Conservation (phyloP, 257 asterid genomes). For the Forsythia viridissima region DNA sequence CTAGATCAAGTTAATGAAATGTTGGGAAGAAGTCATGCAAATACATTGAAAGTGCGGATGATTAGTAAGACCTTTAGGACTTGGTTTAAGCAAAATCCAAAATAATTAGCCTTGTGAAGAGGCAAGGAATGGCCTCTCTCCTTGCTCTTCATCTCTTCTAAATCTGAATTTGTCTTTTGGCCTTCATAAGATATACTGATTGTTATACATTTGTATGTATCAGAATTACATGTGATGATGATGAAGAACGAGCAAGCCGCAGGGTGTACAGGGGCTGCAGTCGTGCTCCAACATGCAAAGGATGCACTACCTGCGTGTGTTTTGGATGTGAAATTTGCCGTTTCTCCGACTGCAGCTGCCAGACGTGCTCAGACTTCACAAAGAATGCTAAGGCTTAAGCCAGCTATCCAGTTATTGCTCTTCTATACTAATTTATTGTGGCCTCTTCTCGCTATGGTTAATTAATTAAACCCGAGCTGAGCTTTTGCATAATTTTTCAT, state of each 20-base stretch:
- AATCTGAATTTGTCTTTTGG: not conserved
- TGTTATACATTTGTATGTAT: not conserved
- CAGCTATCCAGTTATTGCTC: not conserved
- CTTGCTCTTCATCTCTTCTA: not conserved
- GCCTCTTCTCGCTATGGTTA: not conserved
- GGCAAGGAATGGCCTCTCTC: not conserved
- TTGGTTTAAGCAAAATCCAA: not conserved
- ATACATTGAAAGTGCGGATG: not conserved
- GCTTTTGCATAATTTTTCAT: not conserved
- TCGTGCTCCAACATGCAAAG: slow-evolving; percentile 53
- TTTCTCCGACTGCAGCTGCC: slow-evolving; percentile 55
- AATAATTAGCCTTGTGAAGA: too few relatives aligned
- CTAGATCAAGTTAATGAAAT: not conserved
- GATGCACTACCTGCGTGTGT: slow-evolving; percentile 61
- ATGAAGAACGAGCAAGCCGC: slow-evolving; percentile 60
- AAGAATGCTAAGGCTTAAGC: slow-evolving; percentile 36
- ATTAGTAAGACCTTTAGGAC: not conserved
- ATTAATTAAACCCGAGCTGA: not conserved
- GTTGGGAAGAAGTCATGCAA: not conserved
- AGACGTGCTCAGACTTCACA: slow-evolving; percentile 57
- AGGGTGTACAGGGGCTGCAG: slow-evolving; percentile 53
- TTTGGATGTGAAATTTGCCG: slow-evolving; percentile 57
- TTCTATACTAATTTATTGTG: not conserved
- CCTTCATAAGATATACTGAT: not conserved
- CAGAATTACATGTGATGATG: slow-evolving; percentile 52